Evolutionary conservation across 345 rosid genomes (phyloP), one percentile per base, ranked within the genome.

Genomic region (Mangifera indica): DNA sequence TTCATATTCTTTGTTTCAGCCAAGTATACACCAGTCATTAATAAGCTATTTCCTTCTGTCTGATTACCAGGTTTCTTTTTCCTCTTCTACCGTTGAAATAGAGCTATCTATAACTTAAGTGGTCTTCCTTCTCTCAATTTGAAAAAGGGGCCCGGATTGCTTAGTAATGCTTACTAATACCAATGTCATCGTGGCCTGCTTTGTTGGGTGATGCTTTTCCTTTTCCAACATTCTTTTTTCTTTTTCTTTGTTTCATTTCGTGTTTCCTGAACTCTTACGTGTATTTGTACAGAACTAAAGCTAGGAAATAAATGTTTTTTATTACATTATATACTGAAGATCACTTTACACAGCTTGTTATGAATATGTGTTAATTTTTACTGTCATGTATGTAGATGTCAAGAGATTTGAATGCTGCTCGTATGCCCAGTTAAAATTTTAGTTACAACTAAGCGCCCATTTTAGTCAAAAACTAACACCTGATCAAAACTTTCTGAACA

Each of bases 401-500:
- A 5, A 37, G 42, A 37, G 42, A 37, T 37, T 37, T 37, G 42
- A 6, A 37, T 5, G 42, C 42, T 37, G 42, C 42, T 37, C 7
- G 9, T 37, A 5, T 37, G 42, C 42, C 1, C 1, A 37, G 10
- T 37, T 37, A 37, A 37, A 37, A 37, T 37, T 37, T 29, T 29
- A 29, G 32, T n/a, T n/a, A n/a, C n/a, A n/a, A n/a, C 32, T 29
- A 29, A 3, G 1, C 32, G 2, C 32, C 3, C 32, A 29, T 29
- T 29, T 29, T 29, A 29, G 32, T 29, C 1, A 29, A 29, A 29
- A 29, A 54, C 76, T 76, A 64, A 67, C 60, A 61, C 37, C 67
- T 56, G 60, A 60, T 67, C 75, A 78, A 78, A 79, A 81, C 71
- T 69, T 69, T 70, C 40, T 61, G 48, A 60, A 49, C 67, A 71